Percentiles rank a stretch among this genome's conserved stretches.
Conservation (phyloP, 1,139 yeast species). For the Candida sanyaensis region DNA sequence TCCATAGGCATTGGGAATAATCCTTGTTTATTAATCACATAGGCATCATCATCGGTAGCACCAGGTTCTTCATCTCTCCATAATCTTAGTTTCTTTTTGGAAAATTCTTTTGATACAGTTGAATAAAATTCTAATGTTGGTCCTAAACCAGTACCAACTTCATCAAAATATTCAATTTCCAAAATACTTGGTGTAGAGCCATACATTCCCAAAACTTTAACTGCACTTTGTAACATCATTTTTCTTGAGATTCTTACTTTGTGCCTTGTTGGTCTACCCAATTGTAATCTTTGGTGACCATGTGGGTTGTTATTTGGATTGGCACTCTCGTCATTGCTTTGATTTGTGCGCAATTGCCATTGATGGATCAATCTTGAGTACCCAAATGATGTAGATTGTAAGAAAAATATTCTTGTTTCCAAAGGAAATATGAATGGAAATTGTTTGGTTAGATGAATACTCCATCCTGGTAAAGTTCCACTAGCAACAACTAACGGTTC, state of each 20-base stretch:
- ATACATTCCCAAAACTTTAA: slow-evolving; percentile 74
- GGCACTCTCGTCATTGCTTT: slow-evolving; percentile 30
- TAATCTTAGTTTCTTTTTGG: slow-evolving; percentile 54
- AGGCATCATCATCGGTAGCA: slow-evolving; percentile 28
- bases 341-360: slow-evolving; percentile 65
- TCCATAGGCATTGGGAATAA: slow-evolving; percentile 74
- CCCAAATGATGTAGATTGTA: slow-evolving; percentile 91
- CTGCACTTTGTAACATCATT: slow-evolving; percentile 73
- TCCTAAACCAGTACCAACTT: slow-evolving; percentile 95
- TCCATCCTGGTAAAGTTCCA: slow-evolving; percentile 88
- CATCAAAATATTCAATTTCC: slow-evolving; percentile 88
- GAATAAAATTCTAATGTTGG: slow-evolving; percentile 95
- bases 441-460: slow-evolving; percentile 65
- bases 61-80: slow-evolving; percentile 63
- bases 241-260: slow-evolving; percentile 78
- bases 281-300: slow-evolving; percentile 35
- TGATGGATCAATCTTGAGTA: slow-evolving; percentile 79
- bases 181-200: slow-evolving; percentile 80
- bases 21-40: slow-evolving; percentile 49
- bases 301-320: slow-evolving; percentile 9
- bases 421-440: slow-evolving; percentile 86
- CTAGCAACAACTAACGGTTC: slow-evolving; percentile 89
- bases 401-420: slow-evolving; percentile 73
- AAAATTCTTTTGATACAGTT: slow-evolving; percentile 70
- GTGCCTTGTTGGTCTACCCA: slow-evolving; percentile 80